Evolutionary conservation across 176 grass and related monocot genomes (phyloP).

Genomic region (Phoenix dactylifera): DNA sequence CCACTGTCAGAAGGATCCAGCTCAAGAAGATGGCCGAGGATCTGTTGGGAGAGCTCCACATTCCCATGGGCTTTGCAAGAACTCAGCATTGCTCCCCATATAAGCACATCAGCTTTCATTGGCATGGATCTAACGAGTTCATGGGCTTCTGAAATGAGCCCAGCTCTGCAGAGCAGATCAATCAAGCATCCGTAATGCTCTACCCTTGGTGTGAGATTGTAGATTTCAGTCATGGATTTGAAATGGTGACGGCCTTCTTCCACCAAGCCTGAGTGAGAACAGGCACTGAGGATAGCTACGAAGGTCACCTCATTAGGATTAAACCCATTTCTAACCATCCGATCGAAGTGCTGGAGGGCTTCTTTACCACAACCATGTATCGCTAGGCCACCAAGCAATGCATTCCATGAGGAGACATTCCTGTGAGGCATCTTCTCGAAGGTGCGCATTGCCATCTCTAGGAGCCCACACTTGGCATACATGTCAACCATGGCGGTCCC

Average conservation of each 20-base stretch:
- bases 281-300: constrained; percentile 27
- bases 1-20: constrained; percentile 28
- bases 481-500: constrained; percentile 46
- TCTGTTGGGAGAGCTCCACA: constrained; percentile 26
- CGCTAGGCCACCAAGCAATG: constrained; percentile 33
- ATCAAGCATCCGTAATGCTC: constrained; percentile 56
- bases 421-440: constrained; percentile 36
- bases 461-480: constrained; percentile 42
- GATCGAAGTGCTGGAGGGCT: constrained; percentile 31
- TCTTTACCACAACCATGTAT: constrained; percentile 32
- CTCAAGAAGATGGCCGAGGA: constrained; percentile 33
- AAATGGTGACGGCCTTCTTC: constrained; percentile 32
- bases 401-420: constrained; percentile 50
- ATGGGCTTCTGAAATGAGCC: constrained; percentile 35
- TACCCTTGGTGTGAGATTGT: constrained; percentile 25
- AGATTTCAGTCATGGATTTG: constrained; percentile 24
- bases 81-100: constrained; percentile 36
- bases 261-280: constrained; percentile 39
- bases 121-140: constrained; percentile 31
- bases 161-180: constrained; percentile 49
- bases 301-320: constrained; percentile 39
- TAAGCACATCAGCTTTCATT: constrained; percentile 28
- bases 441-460: constrained; percentile 25
- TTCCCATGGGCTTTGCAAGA: constrained; percentile 35
- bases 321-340: constrained; percentile 25